Conservation (phyloP, 108 stramenopile genomes). For the Conticribra guillardii region DNA sequence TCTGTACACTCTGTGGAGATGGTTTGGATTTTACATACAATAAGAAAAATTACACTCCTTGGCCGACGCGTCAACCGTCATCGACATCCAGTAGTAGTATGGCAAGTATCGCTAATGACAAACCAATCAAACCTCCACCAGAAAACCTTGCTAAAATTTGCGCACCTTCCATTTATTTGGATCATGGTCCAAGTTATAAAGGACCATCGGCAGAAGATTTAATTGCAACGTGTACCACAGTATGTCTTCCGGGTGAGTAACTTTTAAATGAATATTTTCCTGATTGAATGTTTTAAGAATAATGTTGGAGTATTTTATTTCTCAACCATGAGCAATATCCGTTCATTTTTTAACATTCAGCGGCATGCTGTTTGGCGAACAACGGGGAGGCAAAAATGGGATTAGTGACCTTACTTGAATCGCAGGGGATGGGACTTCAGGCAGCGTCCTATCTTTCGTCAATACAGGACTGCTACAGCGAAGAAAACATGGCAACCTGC, state of each 20-base stretch:
- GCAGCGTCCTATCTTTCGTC: conserved; percentile 10
- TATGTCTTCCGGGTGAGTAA: conserved; percentile 28
- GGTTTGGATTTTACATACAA: conserved; percentile 1
- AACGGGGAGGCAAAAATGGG: conserved; percentile 18
- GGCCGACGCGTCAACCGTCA: conserved; percentile 29
- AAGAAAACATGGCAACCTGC: conserved; percentile 16
- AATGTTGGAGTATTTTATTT: background rate
- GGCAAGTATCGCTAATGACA: background rate
- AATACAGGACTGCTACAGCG: conserved; percentile 15
- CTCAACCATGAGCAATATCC: background rate
- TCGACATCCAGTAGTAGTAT: background rate
- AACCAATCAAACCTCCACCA: conserved; percentile 20
- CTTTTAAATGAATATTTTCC: background rate
- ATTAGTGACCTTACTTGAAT: conserved; percentile 5
- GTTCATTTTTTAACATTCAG: background rate
- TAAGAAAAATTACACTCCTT: background rate
- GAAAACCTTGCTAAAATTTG: conserved; percentile 28
- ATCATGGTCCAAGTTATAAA: conserved; percentile 1
- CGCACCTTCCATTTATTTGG: conserved; percentile 23
- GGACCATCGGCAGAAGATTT: conserved; percentile 1
- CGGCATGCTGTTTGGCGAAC: conserved; percentile 20
- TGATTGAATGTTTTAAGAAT: background rate
- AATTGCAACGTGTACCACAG: conserved; percentile 14
- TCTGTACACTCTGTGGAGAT: conserved; percentile 18
- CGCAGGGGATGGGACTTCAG: conserved; percentile 20